Base-by-base conservation (phyloP, 1,139 yeast species). In the Petasospora fabianii region DNA sequence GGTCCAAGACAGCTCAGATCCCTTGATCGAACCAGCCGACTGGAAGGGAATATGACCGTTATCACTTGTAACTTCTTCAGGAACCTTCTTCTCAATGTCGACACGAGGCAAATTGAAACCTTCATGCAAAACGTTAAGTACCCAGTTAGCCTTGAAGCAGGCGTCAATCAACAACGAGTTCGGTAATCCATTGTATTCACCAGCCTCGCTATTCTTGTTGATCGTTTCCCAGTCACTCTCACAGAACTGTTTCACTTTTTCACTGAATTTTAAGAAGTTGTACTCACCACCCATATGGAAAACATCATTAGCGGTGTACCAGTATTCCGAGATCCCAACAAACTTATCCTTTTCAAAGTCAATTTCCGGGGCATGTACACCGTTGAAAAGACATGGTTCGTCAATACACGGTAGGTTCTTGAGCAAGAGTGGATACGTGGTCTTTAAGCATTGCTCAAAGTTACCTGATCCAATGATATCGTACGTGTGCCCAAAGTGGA, bases 91-190 rank as follows among this genome's bases (percentile, higher is more conserved):
- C 30, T 77, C 83, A 29, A 77, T 46, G 8, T 75, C 84, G 11
- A 77, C 62, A 44, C 87, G 59, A 2, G 95, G 94, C 28, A 84
- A 63, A 30, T 75, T 82, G 56, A 83, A 84, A 1, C 95, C 95
- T 51, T 84, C 94, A 53, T 84, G 94, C 30, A 84, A 62, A 13
- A 84, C 68, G 56, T 80, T 83, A 27, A 83, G 68, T 3, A 84
- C 84, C 95, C 95, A 84, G 50, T 80, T 77, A 8, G 92, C 90
- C 53, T 84, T 84, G 62, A 84, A 84, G 58, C 95, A 84, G 2
- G 90, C 82, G 54, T 79, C 83, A 41, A 64, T 68, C 40, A 84
- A 64, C 50, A 77, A 75, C 2, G 60, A 56, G 7, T 56, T 51
- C 12, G 69, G 61, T 10, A 66, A 53, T 14, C 55, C 49, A 37